Base-by-base conservation (phyloP, 805 yeast genomes). In the Sugiyamaella smithiae region DNA sequence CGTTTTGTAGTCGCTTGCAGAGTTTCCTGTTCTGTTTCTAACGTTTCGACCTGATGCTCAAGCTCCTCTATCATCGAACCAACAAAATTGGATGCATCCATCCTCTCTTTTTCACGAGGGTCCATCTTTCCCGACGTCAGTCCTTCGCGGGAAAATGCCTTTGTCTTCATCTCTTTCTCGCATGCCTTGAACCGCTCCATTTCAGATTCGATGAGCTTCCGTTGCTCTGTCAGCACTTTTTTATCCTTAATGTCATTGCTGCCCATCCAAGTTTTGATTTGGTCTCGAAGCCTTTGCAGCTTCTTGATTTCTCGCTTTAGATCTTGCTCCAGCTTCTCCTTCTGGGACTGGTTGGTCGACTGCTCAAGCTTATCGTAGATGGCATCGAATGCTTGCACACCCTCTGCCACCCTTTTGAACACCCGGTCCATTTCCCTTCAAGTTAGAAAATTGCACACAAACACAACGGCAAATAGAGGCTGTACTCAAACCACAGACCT, bases 101-200 rank as follows among this genome's bases (percentile, higher is more conserved):
- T 77, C 62, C 85, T 86, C 67, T 86, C 89, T 62, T 81, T 78
- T 63, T 87, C 91, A 54, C 81, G 84, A 8, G 95, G 93, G 63
- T 87, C 93, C 38, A 82, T 73, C 52, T 78, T 71, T 50, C 75
- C 76, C 52, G 83, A 81, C 44, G 85, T 88, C 54, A 91, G 74
- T 0, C 97, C 97, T 67, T 93, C 98, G 62, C 88, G 88, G 26
- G 93, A 82, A 65, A 87, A 91, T 45, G 96, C 97, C 67, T 91
- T 91, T 32, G 95, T 88, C 70, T 91, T 91, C 79, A 88, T 84
- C 55, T 84, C 81, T 69, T 89, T 88, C 68, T 91, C 99, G 58
- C 91, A 88, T 48, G 88, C 91, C 66, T 93, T 93, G 70, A 91
- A 93, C 59, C 89, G 79, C 67, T 91, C 99, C 99, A 91, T 91